Evolutionary conservation across 352 stramenopile species (phyloP).

Genomic region (Thraustochytrium sp.): DNA sequence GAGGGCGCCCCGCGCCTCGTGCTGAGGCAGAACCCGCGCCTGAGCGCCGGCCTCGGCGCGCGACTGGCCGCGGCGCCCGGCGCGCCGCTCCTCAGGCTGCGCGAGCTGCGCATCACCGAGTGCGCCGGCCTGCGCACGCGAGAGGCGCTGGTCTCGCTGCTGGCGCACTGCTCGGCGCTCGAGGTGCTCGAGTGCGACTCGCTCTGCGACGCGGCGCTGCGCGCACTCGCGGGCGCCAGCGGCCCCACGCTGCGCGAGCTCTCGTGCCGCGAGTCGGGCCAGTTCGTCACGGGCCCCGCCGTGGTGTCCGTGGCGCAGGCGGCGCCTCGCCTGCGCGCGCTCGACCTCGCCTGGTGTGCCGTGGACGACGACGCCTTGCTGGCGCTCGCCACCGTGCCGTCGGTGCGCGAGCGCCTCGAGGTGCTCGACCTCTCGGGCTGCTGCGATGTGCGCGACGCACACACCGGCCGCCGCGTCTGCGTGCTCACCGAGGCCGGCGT

Average conservation of each 20-base stretch:
- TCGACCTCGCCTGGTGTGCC: not conserved
- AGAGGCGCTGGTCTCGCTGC: too few species aligned
- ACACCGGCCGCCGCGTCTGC: not conserved
- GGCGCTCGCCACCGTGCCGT: not conserved
- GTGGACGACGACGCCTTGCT: not conserved
- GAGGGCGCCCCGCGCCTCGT: not conserved
- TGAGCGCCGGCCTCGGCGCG: not conserved
- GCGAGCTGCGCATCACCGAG: not conserved
- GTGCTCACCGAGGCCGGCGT: not conserved
- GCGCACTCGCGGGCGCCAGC: not conserved
- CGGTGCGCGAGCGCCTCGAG: not conserved
- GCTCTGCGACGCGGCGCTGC: not conserved
- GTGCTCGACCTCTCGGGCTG: constrained; percentile 1
- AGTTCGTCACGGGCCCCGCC: not conserved
- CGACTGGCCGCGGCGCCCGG: too few species aligned
- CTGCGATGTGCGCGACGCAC: not conserved
- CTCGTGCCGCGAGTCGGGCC: constrained; percentile 1
- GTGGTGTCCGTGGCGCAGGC: not conserved
- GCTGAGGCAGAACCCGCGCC: not conserved
- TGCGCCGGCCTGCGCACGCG: not conserved
- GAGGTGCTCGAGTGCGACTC: not conserved
- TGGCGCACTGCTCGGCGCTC: not conserved
- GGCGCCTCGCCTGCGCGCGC: not conserved
- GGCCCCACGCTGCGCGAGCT: not conserved
- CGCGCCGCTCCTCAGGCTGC: not conserved